Evolutionary conservation across 2,329 filamentous ascomycete species (phyloP).

Genomic region (Apiospora kogelbergensis): DNA sequence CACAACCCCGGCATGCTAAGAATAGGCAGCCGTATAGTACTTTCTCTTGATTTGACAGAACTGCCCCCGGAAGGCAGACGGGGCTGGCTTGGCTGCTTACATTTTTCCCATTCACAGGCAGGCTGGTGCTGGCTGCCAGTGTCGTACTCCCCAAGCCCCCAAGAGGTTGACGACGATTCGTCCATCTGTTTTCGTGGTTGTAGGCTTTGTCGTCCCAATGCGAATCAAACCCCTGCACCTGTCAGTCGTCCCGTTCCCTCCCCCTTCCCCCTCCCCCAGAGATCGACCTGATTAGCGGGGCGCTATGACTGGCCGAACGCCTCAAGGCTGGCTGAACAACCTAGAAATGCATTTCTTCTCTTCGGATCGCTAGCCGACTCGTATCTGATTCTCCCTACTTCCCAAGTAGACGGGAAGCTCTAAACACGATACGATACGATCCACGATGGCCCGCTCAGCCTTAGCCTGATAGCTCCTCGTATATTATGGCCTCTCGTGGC

Average conservation of each 20-base stretch:
- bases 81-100: not conserved
- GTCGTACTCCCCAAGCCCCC: not conserved
- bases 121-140: no score
- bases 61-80: not conserved
- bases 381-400: no score
- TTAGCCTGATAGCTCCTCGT: no score
- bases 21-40: not conserved
- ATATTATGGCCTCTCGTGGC: no score
- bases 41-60: not conserved
- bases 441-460: no score
- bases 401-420: no score
- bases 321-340: not conserved
- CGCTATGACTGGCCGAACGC: not conserved
- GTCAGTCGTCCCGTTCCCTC: not conserved
- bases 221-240: not conserved
- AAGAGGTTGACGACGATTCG: not conserved
- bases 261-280: not conserved
- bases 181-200: not conserved
- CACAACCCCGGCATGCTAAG: not conserved
- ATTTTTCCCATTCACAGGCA: no score
- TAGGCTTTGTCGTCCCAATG: not conserved
- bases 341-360: no score
- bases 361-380: no score
- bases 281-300: not conserved
- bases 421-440: no score